Evolutionary conservation across 345 rosid genomes (phyloP), one percentile per base, ranked within the genome.

Genomic region (Cardamine resedifolia): DNA sequence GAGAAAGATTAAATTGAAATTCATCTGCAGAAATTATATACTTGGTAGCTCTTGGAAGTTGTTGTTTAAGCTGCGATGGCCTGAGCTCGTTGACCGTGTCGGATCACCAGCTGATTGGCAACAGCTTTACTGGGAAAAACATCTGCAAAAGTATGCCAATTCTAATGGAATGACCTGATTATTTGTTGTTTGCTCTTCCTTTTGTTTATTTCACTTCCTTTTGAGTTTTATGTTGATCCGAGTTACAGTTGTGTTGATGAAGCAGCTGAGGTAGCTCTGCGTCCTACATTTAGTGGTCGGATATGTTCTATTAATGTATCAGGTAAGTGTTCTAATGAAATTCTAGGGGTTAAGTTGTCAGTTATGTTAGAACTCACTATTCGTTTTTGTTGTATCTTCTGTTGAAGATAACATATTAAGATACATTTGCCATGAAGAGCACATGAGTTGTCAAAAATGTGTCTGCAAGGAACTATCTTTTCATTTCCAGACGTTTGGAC

Each of bases 191-290:
- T 15, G 10, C 1, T 3, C 26, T 26, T n/a, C n/a, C n/a, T n/a
- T n/a, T n/a, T n/a, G n/a, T 9, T 7, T 43, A 4, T 51, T 10
- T 3, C 7, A 3, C 55, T 45, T 45, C 6, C 5, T 64, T 71
- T 30, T 50, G 28, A 58, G 53, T 63, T 47, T 63, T 34, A 10
- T 51, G 39, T 75, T 79, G 44, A 74, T 62, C 45, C 71, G 81
- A 63, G 79, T 65, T 18, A 77, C 84, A 94, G 96, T 81, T 94
- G 97, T 84, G 85, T 89, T 65, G 95, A 94, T 81, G 89, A 91
- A 81, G 97, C 91, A 64, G 90, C 84, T 9, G 96, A 80, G 74
- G 41, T 77, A 68, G 97, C 91, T 60, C 66, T 76, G 66, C 86
- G 88, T 48, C 96, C 96, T 0, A 84, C 86, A 28, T 91, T 87